Percentiles rank a stretch among this genome's conserved stretches.
Conservation (phyloP, 495 filamentous ascomycete species). For the Penicillium antarcticum region DNA sequence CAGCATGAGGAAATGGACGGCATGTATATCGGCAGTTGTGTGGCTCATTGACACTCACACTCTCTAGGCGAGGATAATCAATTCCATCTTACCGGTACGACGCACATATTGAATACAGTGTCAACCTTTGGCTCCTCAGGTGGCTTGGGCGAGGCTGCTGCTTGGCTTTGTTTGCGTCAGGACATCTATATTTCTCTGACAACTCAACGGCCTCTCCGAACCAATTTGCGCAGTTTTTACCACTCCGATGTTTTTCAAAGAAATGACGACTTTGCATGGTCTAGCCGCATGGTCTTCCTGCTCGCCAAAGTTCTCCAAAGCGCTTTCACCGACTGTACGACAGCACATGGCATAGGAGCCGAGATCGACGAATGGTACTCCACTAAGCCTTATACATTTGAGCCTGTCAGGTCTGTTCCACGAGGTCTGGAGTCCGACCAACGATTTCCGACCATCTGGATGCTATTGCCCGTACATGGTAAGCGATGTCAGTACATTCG, state of each 20-base stretch:
- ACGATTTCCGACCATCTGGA: conserved; percentile 25
- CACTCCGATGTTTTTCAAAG: conserved; percentile 23
- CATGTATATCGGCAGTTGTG: neutral
- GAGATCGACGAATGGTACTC: conserved; percentile 25
- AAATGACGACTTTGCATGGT: conserved; percentile 30
- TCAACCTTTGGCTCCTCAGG: conserved; percentile 25
- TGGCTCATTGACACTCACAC: neutral
- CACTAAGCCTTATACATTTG: conserved; percentile 24
- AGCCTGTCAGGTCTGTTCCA: conserved; percentile 16
- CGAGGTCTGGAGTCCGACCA: conserved; percentile 5
- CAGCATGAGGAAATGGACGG: conserved; percentile 34
- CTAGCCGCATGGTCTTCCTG: conserved; percentile 27
- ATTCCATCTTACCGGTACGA: conserved; percentile 28
- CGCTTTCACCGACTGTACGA: conserved; percentile 10
- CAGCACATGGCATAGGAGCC: neutral
- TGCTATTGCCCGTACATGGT: conserved; percentile 32
- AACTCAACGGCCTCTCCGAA: conserved; percentile 21
- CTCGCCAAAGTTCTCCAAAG: conserved; percentile 22
- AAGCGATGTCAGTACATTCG: neutral
- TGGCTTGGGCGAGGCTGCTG: conserved; percentile 28
- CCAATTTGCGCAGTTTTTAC: conserved; percentile 22
- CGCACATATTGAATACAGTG: conserved; percentile 28
- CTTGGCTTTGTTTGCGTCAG: conserved; percentile 31
- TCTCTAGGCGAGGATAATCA: conserved; percentile 29
- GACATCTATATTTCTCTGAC: conserved; percentile 29